Percentiles rank a stretch among this genome's conserved stretches.
Evolutionary conservation across 2,329 filamentous ascomycete genomes (phyloP).

Genomic region (Aspergillus latus): DNA sequence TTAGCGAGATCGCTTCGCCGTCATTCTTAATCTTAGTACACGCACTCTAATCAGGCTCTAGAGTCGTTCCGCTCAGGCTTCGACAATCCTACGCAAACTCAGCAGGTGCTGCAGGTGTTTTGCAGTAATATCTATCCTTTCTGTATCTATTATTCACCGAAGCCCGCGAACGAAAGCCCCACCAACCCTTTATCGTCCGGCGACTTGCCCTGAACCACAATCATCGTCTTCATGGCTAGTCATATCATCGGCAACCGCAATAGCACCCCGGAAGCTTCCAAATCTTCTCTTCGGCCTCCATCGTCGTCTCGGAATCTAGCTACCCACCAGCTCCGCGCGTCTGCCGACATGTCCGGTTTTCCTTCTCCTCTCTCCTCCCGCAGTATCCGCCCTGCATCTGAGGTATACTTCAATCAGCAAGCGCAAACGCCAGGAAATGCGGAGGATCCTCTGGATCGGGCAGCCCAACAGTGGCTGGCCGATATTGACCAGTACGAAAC

Average conservation of each 20-base stretch:
- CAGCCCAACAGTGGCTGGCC: slow-evolving; percentile 96
- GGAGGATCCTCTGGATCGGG: slow-evolving; percentile 88
- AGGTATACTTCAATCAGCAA: slow-evolving; percentile 83
- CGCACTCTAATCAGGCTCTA: slow-evolving; percentile 10
- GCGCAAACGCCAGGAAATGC: slow-evolving; percentile 65
- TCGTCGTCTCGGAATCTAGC: slow-evolving; percentile 77
- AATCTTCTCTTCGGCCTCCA: slow-evolving; percentile 76
- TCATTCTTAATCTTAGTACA: slow-evolving; percentile 19
- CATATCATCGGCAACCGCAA: slow-evolving; percentile 81
- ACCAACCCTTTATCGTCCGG: slow-evolving; percentile 8
- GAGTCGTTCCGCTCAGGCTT: slow-evolving; percentile 11
- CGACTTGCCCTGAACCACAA: slow-evolving; percentile 12
- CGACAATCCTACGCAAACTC: slow-evolving; percentile 48
- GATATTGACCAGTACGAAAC: slow-evolving; percentile 99
- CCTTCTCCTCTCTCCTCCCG: slow-evolving; percentile 70
- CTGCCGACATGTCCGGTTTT: slow-evolving; percentile 91
- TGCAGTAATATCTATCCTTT: slow-evolving; percentile 41
- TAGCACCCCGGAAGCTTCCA: slow-evolving; percentile 90
- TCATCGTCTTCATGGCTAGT: slow-evolving; percentile 54
- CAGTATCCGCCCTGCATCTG: slow-evolving; percentile 85
- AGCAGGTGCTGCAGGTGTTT: slow-evolving; percentile 79
- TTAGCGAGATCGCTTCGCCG: slow-evolving; percentile 24
- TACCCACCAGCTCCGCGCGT: slow-evolving; percentile 85
- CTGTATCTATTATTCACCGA: slow-evolving; percentile 37
- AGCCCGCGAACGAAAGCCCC: slow-evolving; percentile 18